A percentile compares a stretch with the other conserved stretches of the same genome.
Evolutionary conservation across 352 stramenopile genomes (phyloP).

Genomic region (Phytopythium ostracodes): DNA sequence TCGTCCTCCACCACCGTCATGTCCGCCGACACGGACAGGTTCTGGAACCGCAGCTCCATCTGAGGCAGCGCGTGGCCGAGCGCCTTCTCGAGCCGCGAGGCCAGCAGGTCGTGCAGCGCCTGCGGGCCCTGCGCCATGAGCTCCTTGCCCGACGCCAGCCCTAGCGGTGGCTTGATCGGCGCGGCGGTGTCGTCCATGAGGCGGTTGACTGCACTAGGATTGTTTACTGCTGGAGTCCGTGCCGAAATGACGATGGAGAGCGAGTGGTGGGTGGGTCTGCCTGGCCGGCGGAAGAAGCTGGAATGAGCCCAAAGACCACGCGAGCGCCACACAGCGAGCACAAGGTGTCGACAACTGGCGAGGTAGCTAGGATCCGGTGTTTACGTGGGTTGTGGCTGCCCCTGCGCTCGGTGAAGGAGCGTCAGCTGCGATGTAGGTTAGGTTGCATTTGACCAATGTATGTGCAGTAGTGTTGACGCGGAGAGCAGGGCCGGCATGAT

Average conservation of each 20-base stretch:
- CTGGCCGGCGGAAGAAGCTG: not conserved
- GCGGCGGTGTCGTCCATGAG: conserved; percentile 8
- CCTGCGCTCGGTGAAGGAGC: too few relatives aligned
- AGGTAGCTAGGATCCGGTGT: too few relatives aligned
- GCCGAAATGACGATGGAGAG: too few relatives aligned
- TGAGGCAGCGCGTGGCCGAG: conserved; percentile 40
- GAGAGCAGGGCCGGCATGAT: not conserved
- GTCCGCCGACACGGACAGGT: conserved; percentile 48
- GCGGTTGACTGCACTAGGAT: not conserved
- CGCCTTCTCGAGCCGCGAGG: conserved; percentile 28
- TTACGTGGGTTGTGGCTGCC: not conserved
- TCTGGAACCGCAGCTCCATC: conserved; percentile 52
- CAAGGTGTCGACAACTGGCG: too few relatives aligned
- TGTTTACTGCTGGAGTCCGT: not conserved
- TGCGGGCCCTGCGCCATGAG: conserved; percentile 34
- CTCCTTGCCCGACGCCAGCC: conserved; percentile 14
- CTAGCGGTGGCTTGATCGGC: conserved; percentile 14
- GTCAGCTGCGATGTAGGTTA: too few relatives aligned
- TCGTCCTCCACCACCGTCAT: conserved; percentile 26
- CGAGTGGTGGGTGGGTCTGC: not conserved
- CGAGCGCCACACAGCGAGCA: too few relatives aligned
- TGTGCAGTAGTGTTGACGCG: not conserved
- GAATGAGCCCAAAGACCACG: not conserved
- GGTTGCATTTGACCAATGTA: too few relatives aligned
- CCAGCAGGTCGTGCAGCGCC: conserved; percentile 37